A percentile compares a stretch with the other conserved stretches of the same genome.
Evolutionary conservation across 208 protist species (phyloP).

Genomic region (Polymyxa betae): DNA sequence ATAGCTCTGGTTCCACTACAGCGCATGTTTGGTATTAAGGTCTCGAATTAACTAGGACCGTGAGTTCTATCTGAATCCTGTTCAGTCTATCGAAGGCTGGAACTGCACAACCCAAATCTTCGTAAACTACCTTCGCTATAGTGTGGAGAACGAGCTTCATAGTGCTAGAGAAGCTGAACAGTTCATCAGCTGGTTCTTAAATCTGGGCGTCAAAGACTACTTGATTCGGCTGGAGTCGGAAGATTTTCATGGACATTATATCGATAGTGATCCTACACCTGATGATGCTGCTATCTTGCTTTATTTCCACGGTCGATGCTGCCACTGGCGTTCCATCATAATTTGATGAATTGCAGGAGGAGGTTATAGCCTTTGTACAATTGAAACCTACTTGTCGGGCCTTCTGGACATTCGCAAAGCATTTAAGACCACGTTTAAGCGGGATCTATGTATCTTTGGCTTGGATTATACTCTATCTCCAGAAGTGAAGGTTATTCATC

Average conservation of each 20-base stretch:
- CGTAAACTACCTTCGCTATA: background rate
- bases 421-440: background rate
- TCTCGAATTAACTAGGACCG: background rate
- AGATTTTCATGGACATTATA: background rate
- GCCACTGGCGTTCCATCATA: background rate
- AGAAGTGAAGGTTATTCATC: background rate
- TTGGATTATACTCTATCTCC: background rate
- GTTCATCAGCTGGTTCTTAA: background rate
- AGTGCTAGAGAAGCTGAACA: background rate
- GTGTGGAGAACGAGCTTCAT: background rate
- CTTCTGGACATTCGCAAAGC: background rate
- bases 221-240: background rate
- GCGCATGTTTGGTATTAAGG: background rate
- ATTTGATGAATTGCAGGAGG: background rate
- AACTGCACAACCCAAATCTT: background rate
- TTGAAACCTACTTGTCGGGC: background rate
- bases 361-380: background rate
- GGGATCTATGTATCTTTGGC: background rate
- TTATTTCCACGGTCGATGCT: background rate
- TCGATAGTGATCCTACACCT: background rate
- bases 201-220: background rate
- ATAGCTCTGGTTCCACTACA: too few relatives aligned
- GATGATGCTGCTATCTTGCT: background rate
- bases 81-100: too few relatives aligned
- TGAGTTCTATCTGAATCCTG: background rate